phyloP scores from a whole-genome alignment of 192 early-diverging fungal species.

The Entomortierella beljakovae region DNA sequence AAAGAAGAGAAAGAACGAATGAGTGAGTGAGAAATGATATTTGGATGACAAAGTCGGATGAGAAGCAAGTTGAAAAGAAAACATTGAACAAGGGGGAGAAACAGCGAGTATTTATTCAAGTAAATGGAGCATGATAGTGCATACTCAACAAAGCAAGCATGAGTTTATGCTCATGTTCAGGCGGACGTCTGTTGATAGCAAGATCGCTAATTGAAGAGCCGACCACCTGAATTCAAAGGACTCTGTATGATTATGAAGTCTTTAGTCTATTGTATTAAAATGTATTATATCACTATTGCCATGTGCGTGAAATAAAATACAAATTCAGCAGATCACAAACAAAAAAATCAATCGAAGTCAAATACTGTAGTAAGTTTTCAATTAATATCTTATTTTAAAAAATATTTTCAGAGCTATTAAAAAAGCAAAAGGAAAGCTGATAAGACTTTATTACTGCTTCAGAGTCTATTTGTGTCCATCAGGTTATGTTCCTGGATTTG shows the following conservation, averaged over 20 bases:
- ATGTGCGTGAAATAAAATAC: constrained; percentile 8
- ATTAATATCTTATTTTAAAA: too few species aligned
- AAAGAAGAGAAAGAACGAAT: neutral
- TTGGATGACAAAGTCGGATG: constrained; percentile 4
- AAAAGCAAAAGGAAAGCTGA: neutral
- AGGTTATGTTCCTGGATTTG: constrained; percentile 1
- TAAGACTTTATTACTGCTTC: neutral
- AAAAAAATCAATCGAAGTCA: too few species aligned
- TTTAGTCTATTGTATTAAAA: neutral
- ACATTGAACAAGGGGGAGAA: neutral
- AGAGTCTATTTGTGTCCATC: neutral
- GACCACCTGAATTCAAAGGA: neutral
- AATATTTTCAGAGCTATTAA: neutral
- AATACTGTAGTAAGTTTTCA: too few species aligned
- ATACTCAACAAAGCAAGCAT: constrained; percentile 10
- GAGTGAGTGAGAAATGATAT: neutral
- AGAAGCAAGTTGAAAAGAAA: constrained; percentile 3
- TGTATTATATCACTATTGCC: constrained; percentile 2
- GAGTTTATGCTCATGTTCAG: neutral
- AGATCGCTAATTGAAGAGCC: constrained; percentile 12
- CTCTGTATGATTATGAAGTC: neutral
- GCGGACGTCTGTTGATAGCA: neutral
- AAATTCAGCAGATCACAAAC: neutral
- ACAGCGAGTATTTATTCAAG: neutral
- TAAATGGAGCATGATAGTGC: neutral